These are phyloP conservation scores for Yamadazyma spencermartinsiae DNA, from an alignment of 1,139 yeast genomes.

Conservation along the genomic window DNA sequence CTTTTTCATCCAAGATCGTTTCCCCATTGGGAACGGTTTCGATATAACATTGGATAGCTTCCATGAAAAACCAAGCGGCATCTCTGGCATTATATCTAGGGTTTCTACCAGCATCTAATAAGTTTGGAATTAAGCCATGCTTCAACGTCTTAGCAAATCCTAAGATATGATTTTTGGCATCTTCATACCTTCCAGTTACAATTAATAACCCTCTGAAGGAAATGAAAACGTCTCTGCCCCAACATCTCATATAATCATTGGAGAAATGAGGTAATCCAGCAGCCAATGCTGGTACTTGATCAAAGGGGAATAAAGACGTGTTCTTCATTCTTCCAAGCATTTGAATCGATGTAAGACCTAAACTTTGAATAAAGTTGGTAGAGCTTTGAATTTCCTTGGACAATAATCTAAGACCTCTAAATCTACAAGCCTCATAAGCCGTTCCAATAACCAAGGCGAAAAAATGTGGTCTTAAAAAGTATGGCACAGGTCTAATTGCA, in stretches of 20 bases:
- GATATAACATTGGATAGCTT: conserved; percentile 82
- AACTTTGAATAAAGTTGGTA: conserved; percentile 73
- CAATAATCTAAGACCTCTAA: conserved; percentile 61
- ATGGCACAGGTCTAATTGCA: conserved; percentile 68
- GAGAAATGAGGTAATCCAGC: conserved; percentile 97
- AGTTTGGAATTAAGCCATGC: conserved; percentile 92
- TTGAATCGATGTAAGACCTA: conserved; percentile 83
- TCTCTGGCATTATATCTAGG: conserved; percentile 97
- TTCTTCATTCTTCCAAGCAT: conserved; percentile 77
- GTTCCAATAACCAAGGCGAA: conserved; percentile 79
- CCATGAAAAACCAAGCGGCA: conserved; percentile 94
- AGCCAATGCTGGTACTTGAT: conserved; percentile 73
- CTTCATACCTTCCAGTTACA: conserved; percentile 75
- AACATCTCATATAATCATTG: conserved; percentile 88
- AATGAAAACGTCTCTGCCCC: conserved; percentile 97
- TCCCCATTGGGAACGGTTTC: conserved; percentile 67
- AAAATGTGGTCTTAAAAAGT: conserved; percentile 80
- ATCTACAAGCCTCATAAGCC: conserved; percentile 79
- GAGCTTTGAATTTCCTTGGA: conserved; percentile 55
- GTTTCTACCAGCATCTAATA: conserved; percentile 87
- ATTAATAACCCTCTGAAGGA: conserved; percentile 79
- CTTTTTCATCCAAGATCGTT: conserved; percentile 65
- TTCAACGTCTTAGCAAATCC: conserved; percentile 90
- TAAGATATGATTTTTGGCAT: conserved; percentile 78
- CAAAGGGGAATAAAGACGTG: conserved; percentile 72